Conservation (phyloP, 129 eudicot species). For the Artemisia tridentata region DNA sequence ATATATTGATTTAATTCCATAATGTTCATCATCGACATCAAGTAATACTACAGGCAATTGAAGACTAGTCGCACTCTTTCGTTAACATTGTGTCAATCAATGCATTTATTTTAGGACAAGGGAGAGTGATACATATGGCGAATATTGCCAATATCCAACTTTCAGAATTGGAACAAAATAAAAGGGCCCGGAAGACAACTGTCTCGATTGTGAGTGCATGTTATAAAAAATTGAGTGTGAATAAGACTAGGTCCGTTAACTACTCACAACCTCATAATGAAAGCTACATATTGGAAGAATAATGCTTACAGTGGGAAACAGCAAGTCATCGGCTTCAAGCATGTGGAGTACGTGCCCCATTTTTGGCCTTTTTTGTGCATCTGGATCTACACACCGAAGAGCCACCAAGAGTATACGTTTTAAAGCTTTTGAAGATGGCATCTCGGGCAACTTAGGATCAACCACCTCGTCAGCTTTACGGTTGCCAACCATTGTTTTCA, state of each 20-base stretch:
- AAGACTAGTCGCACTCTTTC: background rate
- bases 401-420: conserved; percentile 85
- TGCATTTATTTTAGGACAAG: background rate
- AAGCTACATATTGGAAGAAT: conserved; percentile 7
- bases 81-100: background rate
- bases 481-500: conserved; percentile 87
- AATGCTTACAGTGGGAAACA: conserved; percentile 64
- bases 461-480: conserved; percentile 89
- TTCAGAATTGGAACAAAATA: background rate
- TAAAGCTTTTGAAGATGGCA: conserved; percentile 87
- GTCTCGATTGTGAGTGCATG: conserved; percentile 6
- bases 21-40: conserved; percentile 1
- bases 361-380: conserved; percentile 90
- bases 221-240: background rate
- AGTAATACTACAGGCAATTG: background rate
- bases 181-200: background rate
- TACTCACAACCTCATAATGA: conserved; percentile 3
- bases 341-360: conserved; percentile 97
- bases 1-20: conserved; percentile 2
- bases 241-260: background rate
- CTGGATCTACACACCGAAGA: conserved; percentile 95
- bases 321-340: conserved; percentile 95
- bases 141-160: background rate
- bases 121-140: conserved; percentile 2
- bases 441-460: conserved; percentile 82